These are phyloP conservation scores for Cercospora brassicicola DNA, from an alignment of 2,329 filamentous ascomycete species.

Conservation along the genomic window DNA sequence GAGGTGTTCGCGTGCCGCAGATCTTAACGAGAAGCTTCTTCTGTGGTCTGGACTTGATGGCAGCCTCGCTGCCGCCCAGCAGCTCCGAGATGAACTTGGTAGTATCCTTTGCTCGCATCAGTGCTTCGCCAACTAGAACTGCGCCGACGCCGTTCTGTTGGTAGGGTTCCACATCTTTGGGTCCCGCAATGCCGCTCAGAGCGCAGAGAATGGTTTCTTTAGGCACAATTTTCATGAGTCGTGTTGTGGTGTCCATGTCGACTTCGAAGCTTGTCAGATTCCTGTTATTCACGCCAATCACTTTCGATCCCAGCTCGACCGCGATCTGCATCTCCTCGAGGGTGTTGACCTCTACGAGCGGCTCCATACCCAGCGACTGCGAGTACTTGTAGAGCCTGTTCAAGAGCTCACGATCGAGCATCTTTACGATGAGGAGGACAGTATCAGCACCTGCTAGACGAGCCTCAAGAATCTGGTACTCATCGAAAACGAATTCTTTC, in stretches of 20 bases:
- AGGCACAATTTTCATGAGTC: constrained; percentile 82
- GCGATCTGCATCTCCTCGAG: constrained; percentile 89
- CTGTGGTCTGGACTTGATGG: constrained; percentile 31
- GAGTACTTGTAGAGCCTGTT: constrained; percentile 85
- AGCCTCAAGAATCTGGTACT: constrained; percentile 96
- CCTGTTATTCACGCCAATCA: constrained; percentile 96
- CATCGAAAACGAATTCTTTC: constrained; percentile 97
- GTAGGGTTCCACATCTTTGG: constrained; percentile 85
- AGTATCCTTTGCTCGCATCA: constrained; percentile 88
- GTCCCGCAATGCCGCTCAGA: constrained; percentile 86
- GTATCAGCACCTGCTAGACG: constrained; percentile 91
- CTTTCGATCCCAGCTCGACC: constrained; percentile 80
- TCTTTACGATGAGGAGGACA: constrained; percentile 94
- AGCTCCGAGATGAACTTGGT: constrained; percentile 79
- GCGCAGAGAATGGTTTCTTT: constrained; percentile 86
- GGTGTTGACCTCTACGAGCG: constrained; percentile 93
- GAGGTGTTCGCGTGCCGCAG: constrained; percentile 81
- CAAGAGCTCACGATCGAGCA: constrained; percentile 77
- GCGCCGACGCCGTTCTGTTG: constrained; percentile 87
- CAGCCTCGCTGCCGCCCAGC: constrained; percentile 58
- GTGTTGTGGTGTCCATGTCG: constrained; percentile 65
- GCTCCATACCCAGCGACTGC: constrained; percentile 89
- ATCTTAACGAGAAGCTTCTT: constrained; percentile 77
- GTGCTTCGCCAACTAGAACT: constrained; percentile 88
- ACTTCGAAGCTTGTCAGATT: constrained; percentile 97